Percentiles rank a stretch among this genome's conserved stretches.
phyloP scores from a whole-genome alignment of 2,329 filamentous ascomycete genomes.

The Arthrobotrys megalospora region DNA sequence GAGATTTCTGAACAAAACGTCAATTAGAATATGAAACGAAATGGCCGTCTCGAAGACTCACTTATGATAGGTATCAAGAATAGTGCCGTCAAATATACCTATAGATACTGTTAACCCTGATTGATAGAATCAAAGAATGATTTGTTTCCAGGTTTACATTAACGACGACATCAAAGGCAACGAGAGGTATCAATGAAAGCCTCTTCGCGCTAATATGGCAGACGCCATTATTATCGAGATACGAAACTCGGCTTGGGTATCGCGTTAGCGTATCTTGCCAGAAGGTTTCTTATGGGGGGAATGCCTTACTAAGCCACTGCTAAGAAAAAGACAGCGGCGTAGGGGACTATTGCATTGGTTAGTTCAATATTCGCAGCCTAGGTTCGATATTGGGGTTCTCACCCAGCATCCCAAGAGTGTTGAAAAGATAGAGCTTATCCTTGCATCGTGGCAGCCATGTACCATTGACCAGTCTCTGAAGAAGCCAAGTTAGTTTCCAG shows the following conservation, averaged over 20 bases:
- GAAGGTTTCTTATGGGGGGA: background rate
- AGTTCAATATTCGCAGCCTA: slow-evolving; percentile 8
- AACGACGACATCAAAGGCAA: slow-evolving; percentile 74
- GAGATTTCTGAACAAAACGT: slow-evolving; percentile 10
- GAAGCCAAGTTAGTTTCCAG: slow-evolving; percentile 2
- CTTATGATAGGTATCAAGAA: slow-evolving; percentile 74
- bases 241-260: slow-evolving; percentile 71
- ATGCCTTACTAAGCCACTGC: slow-evolving; percentile 74
- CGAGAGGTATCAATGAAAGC: slow-evolving; percentile 74
- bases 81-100: slow-evolving; percentile 74
- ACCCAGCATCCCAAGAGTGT: slow-evolving; percentile 73
- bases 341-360: slow-evolving; percentile 60
- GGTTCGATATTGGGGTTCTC: background rate
- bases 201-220: slow-evolving; percentile 76
- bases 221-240: slow-evolving; percentile 71
- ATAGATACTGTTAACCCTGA: slow-evolving; percentile 6
- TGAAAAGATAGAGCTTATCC: slow-evolving; percentile 74
- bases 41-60: slow-evolving; percentile 66
- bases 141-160: slow-evolving; percentile 68
- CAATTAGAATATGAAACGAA: background rate
- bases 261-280: background rate
- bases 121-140: slow-evolving; percentile 1
- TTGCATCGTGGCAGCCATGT: slow-evolving; percentile 70
- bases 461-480: slow-evolving; percentile 71
- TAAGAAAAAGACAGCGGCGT: slow-evolving; percentile 69